Conservation (phyloP, 2,329 filamentous ascomycete species). For the Nectriaceae sp. region DNA sequence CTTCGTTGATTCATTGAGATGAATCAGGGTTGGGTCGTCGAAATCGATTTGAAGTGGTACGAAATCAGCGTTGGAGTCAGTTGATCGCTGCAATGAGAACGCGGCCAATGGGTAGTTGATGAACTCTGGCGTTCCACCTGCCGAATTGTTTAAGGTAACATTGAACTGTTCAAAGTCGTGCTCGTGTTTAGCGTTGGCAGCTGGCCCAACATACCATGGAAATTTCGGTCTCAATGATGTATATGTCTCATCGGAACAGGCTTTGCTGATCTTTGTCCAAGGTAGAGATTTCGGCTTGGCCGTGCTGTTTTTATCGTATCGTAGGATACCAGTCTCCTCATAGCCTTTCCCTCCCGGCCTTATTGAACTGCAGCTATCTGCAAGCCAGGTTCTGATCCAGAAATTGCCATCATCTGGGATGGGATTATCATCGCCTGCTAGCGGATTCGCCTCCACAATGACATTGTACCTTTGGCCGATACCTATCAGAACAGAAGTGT, state of each 20-base stretch:
- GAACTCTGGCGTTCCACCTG: slow-evolving; percentile 2
- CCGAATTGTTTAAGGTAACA: slow-evolving; percentile 9
- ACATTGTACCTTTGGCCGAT: slow-evolving; percentile 25
- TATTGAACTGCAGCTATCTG: slow-evolving; percentile 2
- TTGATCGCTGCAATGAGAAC: slow-evolving; percentile 14
- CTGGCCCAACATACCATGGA: slow-evolving; percentile 21
- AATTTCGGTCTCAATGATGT: slow-evolving; percentile 16
- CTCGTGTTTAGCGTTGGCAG: slow-evolving; percentile 11
- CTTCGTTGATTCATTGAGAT: slow-evolving; percentile 7
- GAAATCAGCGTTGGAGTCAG: slow-evolving; percentile 2
- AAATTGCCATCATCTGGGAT: slow-evolving; percentile 20
- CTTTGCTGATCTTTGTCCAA: slow-evolving; percentile 10
- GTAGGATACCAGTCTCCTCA: slow-evolving; percentile 19
- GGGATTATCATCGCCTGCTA: slow-evolving; percentile 9
- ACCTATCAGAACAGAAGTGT: slow-evolving; percentile 13
- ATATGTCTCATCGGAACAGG: slow-evolving; percentile 21
- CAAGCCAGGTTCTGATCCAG: slow-evolving; percentile 24
- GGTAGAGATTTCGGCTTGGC: slow-evolving; percentile 4
- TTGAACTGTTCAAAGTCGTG: slow-evolving; percentile 15
- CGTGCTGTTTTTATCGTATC: slow-evolving; percentile 12
- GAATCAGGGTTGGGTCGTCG: slow-evolving; percentile 16
- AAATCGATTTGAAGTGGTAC: slow-evolving; percentile 20
- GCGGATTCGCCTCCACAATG: slow-evolving; percentile 18
- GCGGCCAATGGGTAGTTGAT: slow-evolving; percentile 13
- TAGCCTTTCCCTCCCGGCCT: slow-evolving; percentile 7